phyloP scores from a whole-genome alignment of 169 alveolate species.

The Eimeria acervulina region DNA sequence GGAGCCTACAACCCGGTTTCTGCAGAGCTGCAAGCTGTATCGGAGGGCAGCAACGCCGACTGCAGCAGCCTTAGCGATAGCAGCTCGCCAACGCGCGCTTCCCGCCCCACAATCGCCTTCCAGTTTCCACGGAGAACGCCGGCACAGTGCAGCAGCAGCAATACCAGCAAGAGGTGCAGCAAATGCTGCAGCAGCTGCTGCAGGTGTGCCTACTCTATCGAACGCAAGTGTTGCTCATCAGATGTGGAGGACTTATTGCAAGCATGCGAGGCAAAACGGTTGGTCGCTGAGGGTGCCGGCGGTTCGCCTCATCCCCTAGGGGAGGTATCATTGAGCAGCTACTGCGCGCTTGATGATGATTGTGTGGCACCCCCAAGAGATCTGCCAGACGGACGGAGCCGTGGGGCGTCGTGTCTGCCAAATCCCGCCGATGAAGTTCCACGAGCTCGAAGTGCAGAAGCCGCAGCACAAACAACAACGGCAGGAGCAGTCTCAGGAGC shows the following conservation, averaged over 20 bases:
- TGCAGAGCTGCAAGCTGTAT: constrained; percentile 15
- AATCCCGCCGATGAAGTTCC: background rate
- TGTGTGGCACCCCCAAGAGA: background rate
- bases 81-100: background rate
- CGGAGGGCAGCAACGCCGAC: constrained; percentile 70
- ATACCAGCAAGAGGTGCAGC: background rate
- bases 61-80: constrained; percentile 59
- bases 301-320: background rate
- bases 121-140: background rate
- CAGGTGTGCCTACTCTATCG: background rate
- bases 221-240: constrained; percentile 33
- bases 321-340: background rate
- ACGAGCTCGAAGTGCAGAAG: background rate
- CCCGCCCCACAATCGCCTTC: background rate
- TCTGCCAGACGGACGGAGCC: background rate
- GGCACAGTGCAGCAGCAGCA: constrained; percentile 15
- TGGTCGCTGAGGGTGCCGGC: background rate
- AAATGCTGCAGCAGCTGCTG: background rate
- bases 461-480: background rate
- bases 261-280: constrained; percentile 23
- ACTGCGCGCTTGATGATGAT: background rate
- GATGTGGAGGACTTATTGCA: constrained; percentile 57
- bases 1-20: background rate
- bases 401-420: background rate
- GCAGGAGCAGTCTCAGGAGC: background rate